phyloP scores from a whole-genome alignment of 202 grass and related monocot genomes.

The Tripidium arundinaceum region DNA sequence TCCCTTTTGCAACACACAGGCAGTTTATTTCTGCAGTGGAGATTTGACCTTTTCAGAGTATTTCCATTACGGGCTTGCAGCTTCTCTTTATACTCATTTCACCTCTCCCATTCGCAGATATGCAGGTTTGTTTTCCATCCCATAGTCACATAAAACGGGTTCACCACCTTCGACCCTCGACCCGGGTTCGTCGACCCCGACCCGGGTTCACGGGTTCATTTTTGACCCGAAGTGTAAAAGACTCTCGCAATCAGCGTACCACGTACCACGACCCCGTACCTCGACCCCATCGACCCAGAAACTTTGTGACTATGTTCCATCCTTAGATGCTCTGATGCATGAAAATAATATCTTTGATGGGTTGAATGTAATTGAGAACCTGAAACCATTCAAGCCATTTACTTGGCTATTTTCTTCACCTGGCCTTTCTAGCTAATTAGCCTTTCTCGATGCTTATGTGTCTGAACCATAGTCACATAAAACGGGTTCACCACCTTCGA shows the following conservation, averaged over 20 bases:
- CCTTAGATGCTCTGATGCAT: constrained; percentile 12
- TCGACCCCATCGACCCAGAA: no score
- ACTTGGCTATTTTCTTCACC: not conserved
- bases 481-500: no score
- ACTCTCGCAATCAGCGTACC: no score
- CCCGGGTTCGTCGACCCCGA: no score
- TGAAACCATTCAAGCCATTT: not conserved
- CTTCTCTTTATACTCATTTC: constrained; percentile 95
- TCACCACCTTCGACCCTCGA: no score
- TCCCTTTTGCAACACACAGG: constrained; percentile 53
- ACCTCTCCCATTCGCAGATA: constrained; percentile 98
- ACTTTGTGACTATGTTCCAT: not conserved
- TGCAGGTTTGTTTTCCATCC: constrained; percentile 70
- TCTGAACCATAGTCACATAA: no score
- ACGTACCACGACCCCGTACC: no score
- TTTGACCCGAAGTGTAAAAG: no score
- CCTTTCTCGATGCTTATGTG: not conserved
- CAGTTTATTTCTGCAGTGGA: constrained; percentile 97
- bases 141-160: no score
- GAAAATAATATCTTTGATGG: not conserved
- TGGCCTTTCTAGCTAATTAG: constrained; percentile 12
- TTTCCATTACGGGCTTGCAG: constrained; percentile 89
- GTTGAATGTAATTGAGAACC: not conserved
- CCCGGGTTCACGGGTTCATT: no score
- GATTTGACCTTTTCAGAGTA: constrained; percentile 87